Evolutionary conservation across 768 basidiomycete species (phyloP).

Genomic region (Galerina sulciceps): DNA sequence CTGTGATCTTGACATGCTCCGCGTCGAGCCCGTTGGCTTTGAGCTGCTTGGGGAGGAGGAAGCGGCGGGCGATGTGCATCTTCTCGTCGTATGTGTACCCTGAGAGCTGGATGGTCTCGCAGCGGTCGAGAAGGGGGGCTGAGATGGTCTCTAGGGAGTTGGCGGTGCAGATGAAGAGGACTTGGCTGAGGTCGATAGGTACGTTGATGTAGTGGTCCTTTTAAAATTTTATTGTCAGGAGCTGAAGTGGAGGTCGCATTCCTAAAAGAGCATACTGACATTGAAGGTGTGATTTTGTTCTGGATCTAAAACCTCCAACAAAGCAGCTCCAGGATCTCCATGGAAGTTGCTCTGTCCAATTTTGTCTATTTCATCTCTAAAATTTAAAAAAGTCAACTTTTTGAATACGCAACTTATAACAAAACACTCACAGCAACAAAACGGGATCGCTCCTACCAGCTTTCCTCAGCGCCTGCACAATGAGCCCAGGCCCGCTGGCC

Average conservation of each 20-base stretch:
- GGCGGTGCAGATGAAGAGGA: constrained; percentile 92
- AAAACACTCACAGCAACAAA: constrained; percentile 60
- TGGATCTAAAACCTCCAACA: constrained; percentile 92
- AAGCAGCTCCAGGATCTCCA: constrained; percentile 88
- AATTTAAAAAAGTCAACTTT: constrained; percentile 20
- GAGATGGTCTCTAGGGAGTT: constrained; percentile 91
- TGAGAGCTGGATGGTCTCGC: constrained; percentile 80
- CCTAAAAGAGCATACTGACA: constrained; percentile 38
- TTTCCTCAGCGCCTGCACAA: constrained; percentile 86
- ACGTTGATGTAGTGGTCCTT: constrained; percentile 93
- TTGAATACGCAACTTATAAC: constrained; percentile 18
- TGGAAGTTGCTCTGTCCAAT: constrained; percentile 87
- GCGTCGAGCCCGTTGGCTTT: constrained; percentile 72
- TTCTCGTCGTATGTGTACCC: constrained; percentile 93
- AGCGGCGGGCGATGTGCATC: constrained; percentile 83
- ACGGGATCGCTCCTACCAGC: constrained; percentile 83
- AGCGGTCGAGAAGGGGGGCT: constrained; percentile 85
- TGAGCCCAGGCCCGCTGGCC: constrained; percentile 82
- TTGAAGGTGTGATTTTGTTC: constrained; percentile 90
- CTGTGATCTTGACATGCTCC: constrained; percentile 65
- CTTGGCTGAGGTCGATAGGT: constrained; percentile 85
- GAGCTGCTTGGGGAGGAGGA: constrained; percentile 90
- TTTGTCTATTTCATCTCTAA: constrained; percentile 90
- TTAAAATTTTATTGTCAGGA: background rate
- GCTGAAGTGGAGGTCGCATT: background rate